These are phyloP conservation scores for Yamadazyma sp. DNA, from an alignment of 1,139 yeast genomes.

Conservation along the genomic window DNA sequence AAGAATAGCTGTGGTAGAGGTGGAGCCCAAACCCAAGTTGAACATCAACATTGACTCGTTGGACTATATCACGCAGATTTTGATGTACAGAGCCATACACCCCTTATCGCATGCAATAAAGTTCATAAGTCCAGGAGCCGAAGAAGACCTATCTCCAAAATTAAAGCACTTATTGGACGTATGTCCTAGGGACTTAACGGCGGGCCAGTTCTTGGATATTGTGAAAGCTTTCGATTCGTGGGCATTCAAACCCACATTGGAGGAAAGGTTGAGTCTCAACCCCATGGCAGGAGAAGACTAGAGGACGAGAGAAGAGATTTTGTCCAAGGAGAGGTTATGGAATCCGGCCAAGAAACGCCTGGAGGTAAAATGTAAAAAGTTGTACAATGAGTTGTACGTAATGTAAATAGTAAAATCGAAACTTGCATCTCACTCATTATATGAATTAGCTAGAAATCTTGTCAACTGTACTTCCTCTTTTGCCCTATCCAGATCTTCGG, in stretches of 20 bases:
- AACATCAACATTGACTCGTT: slow-evolving; percentile 54
- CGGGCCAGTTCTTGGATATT: slow-evolving; percentile 54
- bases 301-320: too few species aligned
- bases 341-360: slow-evolving; percentile 9
- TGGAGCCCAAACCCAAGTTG: slow-evolving; percentile 47
- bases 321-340: too few species aligned
- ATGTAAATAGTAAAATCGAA: background rate
- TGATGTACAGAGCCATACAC: slow-evolving; percentile 51
- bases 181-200: slow-evolving; percentile 48
- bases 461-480: slow-evolving; percentile 4
- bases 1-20: slow-evolving; percentile 52
- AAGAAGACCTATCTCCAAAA: slow-evolving; percentile 48
- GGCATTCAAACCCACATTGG: slow-evolving; percentile 77
- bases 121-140: slow-evolving; percentile 81
- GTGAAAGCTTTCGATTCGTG: slow-evolving; percentile 60
- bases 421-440: background rate
- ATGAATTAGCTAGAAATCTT: slow-evolving; percentile 5
- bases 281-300: slow-evolving; percentile 9
- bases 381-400: background rate
- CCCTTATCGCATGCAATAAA: slow-evolving; percentile 46
- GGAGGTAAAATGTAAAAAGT: too few species aligned
- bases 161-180: slow-evolving; percentile 30
- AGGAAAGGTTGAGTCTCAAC: slow-evolving; percentile 14
- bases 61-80: slow-evolving; percentile 66
- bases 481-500: slow-evolving; percentile 1